A percentile compares a stretch with the other conserved stretches of the same genome.
Evolutionary conservation across 495 filamentous ascomycete species (phyloP).

Genomic region (Choiromyces venosus): DNA sequence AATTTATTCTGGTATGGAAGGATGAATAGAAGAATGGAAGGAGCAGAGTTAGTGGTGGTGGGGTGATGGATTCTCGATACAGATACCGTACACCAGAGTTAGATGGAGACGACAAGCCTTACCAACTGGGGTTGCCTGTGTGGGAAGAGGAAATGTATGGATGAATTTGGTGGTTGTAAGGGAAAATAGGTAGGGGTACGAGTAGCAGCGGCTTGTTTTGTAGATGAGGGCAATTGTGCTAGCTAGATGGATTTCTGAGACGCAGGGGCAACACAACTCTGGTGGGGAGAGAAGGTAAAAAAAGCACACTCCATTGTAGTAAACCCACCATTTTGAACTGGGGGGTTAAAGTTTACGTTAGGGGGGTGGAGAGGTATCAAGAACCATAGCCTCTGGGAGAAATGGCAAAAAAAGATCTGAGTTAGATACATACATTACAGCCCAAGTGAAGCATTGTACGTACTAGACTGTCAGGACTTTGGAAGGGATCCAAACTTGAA

Average conservation of each 20-base stretch:
- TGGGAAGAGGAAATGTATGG: background rate
- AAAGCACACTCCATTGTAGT: background rate
- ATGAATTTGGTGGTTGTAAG: background rate
- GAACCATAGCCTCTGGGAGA: background rate
- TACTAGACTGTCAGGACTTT: background rate
- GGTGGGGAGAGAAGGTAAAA: background rate
- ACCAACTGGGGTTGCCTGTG: background rate
- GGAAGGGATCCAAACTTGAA: background rate
- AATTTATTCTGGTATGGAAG: background rate
- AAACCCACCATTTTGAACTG: background rate
- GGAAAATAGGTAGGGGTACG: background rate
- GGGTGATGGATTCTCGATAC: background rate
- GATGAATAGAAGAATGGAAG: background rate
- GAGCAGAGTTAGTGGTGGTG: background rate
- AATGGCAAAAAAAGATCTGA: background rate
- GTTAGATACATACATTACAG: background rate
- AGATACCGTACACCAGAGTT: background rate
- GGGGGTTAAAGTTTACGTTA: background rate
- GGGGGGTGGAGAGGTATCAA: background rate
- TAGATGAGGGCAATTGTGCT: background rate
- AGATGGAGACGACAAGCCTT: background rate
- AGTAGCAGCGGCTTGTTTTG: background rate
- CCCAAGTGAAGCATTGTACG: background rate
- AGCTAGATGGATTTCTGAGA: constrained; percentile 1
- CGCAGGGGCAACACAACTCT: background rate